A percentile compares a stretch with the other conserved stretches of the same genome.
Conservation (phyloP, 768 basidiomycete species). For the Leccinum obscurum region DNA sequence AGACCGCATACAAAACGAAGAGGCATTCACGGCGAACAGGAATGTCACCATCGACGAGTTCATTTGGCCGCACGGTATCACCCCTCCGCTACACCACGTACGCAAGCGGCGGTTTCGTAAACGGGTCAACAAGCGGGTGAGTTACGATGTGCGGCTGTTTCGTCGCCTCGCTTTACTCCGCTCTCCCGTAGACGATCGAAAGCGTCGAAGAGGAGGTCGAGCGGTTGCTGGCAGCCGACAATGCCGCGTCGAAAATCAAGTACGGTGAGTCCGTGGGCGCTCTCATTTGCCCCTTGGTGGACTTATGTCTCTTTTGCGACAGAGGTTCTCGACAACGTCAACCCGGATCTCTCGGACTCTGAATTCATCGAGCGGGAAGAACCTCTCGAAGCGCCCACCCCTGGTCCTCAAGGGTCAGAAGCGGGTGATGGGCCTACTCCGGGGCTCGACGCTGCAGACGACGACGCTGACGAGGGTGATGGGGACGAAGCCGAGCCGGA, state of each 20-base stretch:
- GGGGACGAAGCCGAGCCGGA: constrained; percentile 64
- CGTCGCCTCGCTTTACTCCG: constrained; percentile 1
- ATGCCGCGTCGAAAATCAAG: constrained; percentile 70
- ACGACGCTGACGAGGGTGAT: constrained; percentile 58
- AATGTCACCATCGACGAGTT: constrained; percentile 92
- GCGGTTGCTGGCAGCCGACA: constrained; percentile 77
- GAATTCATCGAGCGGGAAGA: constrained; percentile 75
- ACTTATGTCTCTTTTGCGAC: constrained; percentile 5
- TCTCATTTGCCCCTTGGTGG: not conserved
- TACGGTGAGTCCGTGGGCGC: constrained; percentile 51
- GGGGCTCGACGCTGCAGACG: constrained; percentile 51
- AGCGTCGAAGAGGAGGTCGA: constrained; percentile 94
- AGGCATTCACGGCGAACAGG: constrained; percentile 57
- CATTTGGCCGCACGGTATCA: constrained; percentile 96
- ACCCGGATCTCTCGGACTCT: constrained; percentile 87
- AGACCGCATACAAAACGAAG: constrained; percentile 70
- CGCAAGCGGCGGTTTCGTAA: constrained; percentile 93
- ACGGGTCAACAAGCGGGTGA: constrained; percentile 76
- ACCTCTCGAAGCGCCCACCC: constrained; percentile 64
- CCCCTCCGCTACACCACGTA: constrained; percentile 87
- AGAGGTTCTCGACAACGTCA: constrained; percentile 89
- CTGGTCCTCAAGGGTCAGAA: constrained; percentile 67
- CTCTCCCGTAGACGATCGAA: constrained; percentile 72
- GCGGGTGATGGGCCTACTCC: constrained; percentile 62
- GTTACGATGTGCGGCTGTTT: constrained; percentile 20